Base-by-base conservation (phyloP, 2,329 filamentous ascomycete species). In the Stemphylium vesicarium region DNA sequence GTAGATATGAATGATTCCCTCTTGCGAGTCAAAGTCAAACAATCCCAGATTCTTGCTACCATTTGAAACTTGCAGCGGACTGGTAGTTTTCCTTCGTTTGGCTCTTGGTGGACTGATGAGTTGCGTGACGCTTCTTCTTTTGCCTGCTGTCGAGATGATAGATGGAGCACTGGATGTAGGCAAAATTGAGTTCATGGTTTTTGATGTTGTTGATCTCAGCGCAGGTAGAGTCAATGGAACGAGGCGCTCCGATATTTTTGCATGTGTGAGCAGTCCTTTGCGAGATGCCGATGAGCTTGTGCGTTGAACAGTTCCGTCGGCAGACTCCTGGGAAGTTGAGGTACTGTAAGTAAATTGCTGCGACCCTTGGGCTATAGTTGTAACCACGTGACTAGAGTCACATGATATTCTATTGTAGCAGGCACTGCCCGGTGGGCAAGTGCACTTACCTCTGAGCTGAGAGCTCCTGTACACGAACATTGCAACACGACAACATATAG, bases 251-350 rank as follows among this genome's bases (percentile, higher is more conserved):
- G 55, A 47, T 6, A 60, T 69, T 35, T 69, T 65, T 47, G 67
- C 43, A 13, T 58, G 64, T 10, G 70, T 56, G 8, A 68, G 56
- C 4, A 68, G 38, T 20, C 59, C 60, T 40, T 63, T 41, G 4
- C 52, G 53, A 2, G 64, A 72, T 26, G 65, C 61, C 26, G 54
- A 45, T 15, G 59, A 45, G 8, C 65, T 65, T 8, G 55, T 57
- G 26, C 53, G 59, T 58, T 71, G 68, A 7, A 62, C 70, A 42
- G 64, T 68, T 33, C 56, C 47, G 9, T 37, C 32, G 9, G 32
- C 32, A 2, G 68, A 63, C 39, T 33, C 54, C 36, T 68, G 56
- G 2, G 60, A 55, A 6, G 62, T 48, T 1, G 57, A 60, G 4
- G 46, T 31, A 2, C 60, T 57, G 50, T n/a, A 49, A 33, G 35